Evolutionary conservation across 768 basidiomycete species (phyloP), one percentile per base, ranked within the genome.

Genomic region (Auricularia sp.): DNA sequence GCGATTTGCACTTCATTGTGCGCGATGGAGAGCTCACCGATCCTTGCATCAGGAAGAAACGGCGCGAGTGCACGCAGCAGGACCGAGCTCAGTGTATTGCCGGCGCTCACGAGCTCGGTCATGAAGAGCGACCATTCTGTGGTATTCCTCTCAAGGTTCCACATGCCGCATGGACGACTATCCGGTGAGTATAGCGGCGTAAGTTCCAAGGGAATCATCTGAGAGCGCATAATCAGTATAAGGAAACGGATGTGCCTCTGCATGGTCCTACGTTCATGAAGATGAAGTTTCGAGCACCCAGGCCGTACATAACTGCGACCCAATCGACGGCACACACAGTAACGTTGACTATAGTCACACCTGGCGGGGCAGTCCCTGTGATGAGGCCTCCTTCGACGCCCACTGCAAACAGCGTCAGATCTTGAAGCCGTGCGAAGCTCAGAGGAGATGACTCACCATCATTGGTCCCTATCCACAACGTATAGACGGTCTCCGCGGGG

Each of bases 401-500:
- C 18, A 54, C 77, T 54, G 18, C 6, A n/a, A 7, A 7, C 53
- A n/a, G 29, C 29, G 29, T 29, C 29, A 29, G 29, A 29, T 54
- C n/a, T 8, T 29, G 11, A n/a, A 7, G 10, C n/a, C 8, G 7
- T 18, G 18, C 18, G 29, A 29, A 54, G 53, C 11, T 8, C 29
- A 8, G n/a, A 18, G 29, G 29, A 54, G 7, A 12, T 54, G n/a
- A n/a, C 53, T n/a, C 53, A 54, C 53, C 53, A 69, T 88, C 87
- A 63, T 77, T 66, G 3, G 84, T 85, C 12, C 87, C 86, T 64
- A 87, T 84, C 86, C 87, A 88, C 6, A 87, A 74, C 1, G 83
- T 83, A 70, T 84, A 87, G 1, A 87, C 66, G 1, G 87, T 87
- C 59, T 84, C 76, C 2, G 76, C 71, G 36, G 81, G 70, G 18